phyloP scores from a whole-genome alignment of 352 stramenopile species.

The Phytophthora quininea region DNA sequence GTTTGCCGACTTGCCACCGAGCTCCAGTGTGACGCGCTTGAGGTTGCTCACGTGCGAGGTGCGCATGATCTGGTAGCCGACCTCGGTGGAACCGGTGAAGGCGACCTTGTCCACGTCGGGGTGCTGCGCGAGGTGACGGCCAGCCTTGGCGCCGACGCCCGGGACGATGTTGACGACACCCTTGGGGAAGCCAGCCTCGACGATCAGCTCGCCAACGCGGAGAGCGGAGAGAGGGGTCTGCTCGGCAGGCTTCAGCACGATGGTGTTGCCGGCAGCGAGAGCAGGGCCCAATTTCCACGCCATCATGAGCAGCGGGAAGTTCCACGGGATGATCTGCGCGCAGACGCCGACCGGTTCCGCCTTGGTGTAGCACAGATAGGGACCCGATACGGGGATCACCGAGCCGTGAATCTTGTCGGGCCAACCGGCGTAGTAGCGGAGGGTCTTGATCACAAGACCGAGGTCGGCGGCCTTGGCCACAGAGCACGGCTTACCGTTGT shows the following conservation, averaged over 20 bases:
- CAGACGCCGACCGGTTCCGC: conserved; percentile 86
- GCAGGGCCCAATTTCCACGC: conserved; percentile 92
- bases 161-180: conserved; percentile 88
- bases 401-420: conserved; percentile 81
- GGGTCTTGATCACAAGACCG: conserved; percentile 74
- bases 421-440: conserved; percentile 95
- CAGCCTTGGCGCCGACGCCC: conserved; percentile 45
- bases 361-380: conserved; percentile 67
- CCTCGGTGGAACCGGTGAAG: conserved; percentile 74
- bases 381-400: conserved; percentile 58
- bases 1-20: conserved; percentile 77
- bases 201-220: conserved; percentile 81
- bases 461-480: conserved; percentile 87
- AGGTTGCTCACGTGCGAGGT: conserved; percentile 62
- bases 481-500: conserved; percentile 93
- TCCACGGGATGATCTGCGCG: conserved; percentile 49
- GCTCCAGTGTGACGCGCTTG: conserved; percentile 74
- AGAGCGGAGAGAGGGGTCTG: conserved; percentile 94
- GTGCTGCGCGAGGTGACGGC: conserved; percentile 46
- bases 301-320: conserved; percentile 95
- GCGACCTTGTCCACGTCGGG: conserved; percentile 76
- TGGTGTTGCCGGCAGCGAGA: conserved; percentile 90
- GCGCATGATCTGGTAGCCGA: conserved; percentile 67
- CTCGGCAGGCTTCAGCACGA: conserved; percentile 94
- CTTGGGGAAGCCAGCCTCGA: conserved; percentile 71